phyloP scores from a whole-genome alignment of 306 rosid species.

The Ceratonia siliqua region DNA sequence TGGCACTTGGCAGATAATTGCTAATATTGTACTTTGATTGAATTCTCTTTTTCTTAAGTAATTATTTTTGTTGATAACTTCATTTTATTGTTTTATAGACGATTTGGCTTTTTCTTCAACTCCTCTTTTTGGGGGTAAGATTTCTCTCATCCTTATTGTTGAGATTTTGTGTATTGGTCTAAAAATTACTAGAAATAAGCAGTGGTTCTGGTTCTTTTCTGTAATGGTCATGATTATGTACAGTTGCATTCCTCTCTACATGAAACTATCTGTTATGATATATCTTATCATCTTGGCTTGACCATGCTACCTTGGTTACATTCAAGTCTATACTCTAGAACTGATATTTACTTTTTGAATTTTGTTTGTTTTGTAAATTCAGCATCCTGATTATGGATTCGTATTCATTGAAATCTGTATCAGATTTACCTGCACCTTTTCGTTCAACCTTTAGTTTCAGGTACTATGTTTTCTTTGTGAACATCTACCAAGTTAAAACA shows the following conservation, averaged over 20 bases:
- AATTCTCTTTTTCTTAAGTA: background rate
- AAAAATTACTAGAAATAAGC: conserved; percentile 1
- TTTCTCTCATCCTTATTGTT: background rate
- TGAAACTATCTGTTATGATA: background rate
- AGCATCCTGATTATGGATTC: conserved; percentile 60
- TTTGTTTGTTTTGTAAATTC: conserved; percentile 16
- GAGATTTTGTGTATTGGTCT: background rate
- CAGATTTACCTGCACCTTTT: conserved; percentile 76
- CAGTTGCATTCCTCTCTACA: background rate
- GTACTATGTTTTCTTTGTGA: conserved; percentile 38
- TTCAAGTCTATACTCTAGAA: background rate
- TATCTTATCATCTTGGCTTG: conserved; percentile 3
- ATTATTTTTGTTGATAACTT: background rate
- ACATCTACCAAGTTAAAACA: conserved; percentile 20
- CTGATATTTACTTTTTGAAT: conserved; percentile 20
- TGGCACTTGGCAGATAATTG: conserved; percentile 10
- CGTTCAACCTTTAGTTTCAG: conserved; percentile 84
- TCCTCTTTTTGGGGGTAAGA: background rate
- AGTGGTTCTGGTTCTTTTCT: background rate
- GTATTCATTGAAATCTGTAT: conserved; percentile 74
- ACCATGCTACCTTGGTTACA: conserved; percentile 2
- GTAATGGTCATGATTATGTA: background rate
- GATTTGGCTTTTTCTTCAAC: conserved; percentile 1
- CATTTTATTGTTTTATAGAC: background rate
- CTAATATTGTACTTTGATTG: background rate